Evolutionary conservation across 768 basidiomycete species (phyloP).

Genomic region (Pisolithus marmoratus): DNA sequence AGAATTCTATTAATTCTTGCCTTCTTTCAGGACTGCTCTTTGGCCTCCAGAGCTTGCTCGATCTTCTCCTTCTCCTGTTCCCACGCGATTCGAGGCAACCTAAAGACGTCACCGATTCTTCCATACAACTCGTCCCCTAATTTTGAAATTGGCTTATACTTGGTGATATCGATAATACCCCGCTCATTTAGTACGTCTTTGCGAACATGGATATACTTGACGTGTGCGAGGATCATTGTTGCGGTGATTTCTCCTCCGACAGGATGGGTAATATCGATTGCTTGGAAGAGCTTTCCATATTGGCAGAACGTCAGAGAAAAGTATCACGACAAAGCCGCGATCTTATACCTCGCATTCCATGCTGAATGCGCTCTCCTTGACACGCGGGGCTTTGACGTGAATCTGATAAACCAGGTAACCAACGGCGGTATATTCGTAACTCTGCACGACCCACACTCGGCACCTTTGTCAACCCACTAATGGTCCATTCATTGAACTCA

Average conservation of each 20-base stretch:
- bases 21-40: neutral
- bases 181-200: constrained; percentile 32
- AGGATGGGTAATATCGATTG: constrained; percentile 30
- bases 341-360: constrained; percentile 35
- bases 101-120: constrained; percentile 23
- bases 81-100: constrained; percentile 20
- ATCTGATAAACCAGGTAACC: constrained; percentile 13
- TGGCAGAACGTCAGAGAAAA: constrained; percentile 8
- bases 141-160: constrained; percentile 30
- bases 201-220: constrained; percentile 38
- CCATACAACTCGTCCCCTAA: constrained; percentile 37
- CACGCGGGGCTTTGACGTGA: too few relatives aligned
- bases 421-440: neutral
- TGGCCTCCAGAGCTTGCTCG: constrained; percentile 3
- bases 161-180: constrained; percentile 33
- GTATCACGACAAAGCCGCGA: neutral
- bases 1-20: too few relatives aligned
- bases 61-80: constrained; percentile 9
- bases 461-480: too few relatives aligned
- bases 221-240: constrained; percentile 32
- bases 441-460: constrained; percentile 14
- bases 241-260: constrained; percentile 16
- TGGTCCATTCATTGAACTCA: too few relatives aligned
- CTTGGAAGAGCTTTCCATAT: constrained; percentile 22
- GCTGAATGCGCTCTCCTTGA: constrained; percentile 43